A percentile compares a stretch with the other conserved stretches of the same genome.
phyloP scores from a whole-genome alignment of 1,139 yeast genomes.

The Diutina scorzettiae region DNA sequence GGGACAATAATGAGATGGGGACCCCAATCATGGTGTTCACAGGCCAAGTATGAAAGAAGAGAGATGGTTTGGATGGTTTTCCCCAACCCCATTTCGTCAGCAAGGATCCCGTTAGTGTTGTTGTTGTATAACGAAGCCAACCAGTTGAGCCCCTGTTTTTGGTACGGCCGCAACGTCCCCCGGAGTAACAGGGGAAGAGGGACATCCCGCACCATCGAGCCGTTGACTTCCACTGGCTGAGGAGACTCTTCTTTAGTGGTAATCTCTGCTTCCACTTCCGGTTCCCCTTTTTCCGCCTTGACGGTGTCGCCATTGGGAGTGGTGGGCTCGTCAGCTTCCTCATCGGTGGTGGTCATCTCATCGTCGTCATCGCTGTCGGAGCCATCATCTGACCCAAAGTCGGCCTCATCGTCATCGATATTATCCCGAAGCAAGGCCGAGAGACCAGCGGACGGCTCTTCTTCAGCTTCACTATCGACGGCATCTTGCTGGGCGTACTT shows the following conservation, averaged over 20 bases:
- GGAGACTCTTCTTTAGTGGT: conserved; percentile 9
- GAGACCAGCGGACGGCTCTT: conserved; percentile 14
- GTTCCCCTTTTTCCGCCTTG: conserved; percentile 19
- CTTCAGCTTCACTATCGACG: neutral
- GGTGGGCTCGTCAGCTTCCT: neutral
- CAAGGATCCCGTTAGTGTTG: conserved; percentile 90
- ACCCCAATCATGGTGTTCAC: conserved; percentile 93
- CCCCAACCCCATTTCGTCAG: conserved; percentile 99
- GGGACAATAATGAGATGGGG: conserved; percentile 97
- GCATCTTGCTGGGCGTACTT: conserved; percentile 38
- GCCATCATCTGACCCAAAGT: conserved; percentile 13
- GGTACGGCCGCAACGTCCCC: conserved; percentile 83
- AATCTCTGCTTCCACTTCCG: conserved; percentile 6
- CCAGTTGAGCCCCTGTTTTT: conserved; percentile 96
- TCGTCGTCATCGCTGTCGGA: conserved; percentile 7
- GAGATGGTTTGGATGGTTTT: conserved; percentile 95
- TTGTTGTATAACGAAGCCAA: conserved; percentile 86
- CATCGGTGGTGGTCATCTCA: neutral
- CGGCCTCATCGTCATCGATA: conserved; percentile 7
- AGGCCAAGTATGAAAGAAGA: conserved; percentile 74
- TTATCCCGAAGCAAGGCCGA: conserved; percentile 20
- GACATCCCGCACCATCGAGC: conserved; percentile 51
- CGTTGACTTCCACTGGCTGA: conserved; percentile 28
- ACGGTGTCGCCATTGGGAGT: conserved; percentile 7
- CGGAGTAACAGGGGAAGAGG: conserved; percentile 56